Evolutionary conservation across 2,329 filamentous ascomycete genomes (phyloP), one percentile per base, ranked within the genome.

Genomic region (Cyphellophora attinorum): DNA sequence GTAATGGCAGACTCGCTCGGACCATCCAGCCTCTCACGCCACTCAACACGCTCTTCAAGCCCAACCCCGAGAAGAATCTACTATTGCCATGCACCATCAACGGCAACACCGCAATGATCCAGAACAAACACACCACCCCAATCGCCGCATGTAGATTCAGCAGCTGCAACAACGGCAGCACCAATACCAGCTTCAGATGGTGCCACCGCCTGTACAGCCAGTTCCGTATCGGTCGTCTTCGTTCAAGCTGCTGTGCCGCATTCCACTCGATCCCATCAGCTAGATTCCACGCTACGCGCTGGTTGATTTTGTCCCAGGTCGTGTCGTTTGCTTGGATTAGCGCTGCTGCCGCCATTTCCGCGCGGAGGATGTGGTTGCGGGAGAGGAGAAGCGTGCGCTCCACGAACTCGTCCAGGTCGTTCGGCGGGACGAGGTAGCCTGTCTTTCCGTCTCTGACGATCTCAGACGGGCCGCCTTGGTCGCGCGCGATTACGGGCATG

Each of bases 281-380:
- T 58, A 82, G 72, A 38, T 72, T 68, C 67, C 74, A 75, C 3
- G 79, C 79, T 1, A 81, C 78, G 31, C 71, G 73, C 47, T 79
- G 79, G 58, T 80, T 79, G 54, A 82, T 79, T 57, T 72, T 78
- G 39, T 81, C 76, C 79, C 79, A 83, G 0, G 76, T 82, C 3
- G 73, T 76, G 31, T 76, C 65, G 40, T 71, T 70, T 0, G 77
- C 79, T 41, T 76, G 70, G 13, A 53, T 50, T 34, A 76, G 65
- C 2, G 74, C 69, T 6, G 63, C 59, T 0, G 39, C 37, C 2
- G 61, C 58, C 59, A 81, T 70, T 2, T 44, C 50, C 4, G 47
- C 33, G 5, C 74, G 64, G 11, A 72, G 52, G 0, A 43, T 36
- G 0, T 51, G 30, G 39, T 80, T 63, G 2, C 49, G 55, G 1